Evolutionary conservation across 148 eudicot species (phyloP), one percentile per base, ranked within the genome.

Genomic region (Dianthus caryophyllus): DNA sequence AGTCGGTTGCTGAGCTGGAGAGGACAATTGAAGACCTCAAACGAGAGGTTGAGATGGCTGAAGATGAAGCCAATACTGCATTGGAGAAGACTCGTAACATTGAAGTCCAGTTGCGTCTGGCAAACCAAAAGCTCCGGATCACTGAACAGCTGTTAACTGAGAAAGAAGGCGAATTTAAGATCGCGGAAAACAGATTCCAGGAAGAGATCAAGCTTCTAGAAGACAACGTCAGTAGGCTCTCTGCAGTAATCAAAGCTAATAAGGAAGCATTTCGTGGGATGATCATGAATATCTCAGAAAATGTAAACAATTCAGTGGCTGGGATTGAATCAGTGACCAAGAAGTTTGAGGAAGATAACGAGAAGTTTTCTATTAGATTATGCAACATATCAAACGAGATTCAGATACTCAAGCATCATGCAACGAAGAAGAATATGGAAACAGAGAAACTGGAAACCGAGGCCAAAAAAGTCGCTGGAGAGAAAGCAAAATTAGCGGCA

Each of bases 91-190:
- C 88, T 70, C 78, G 92, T 13, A 84, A 33, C 0, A 79, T 80
- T 39, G 97, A 94, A 75, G 97, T 94, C 46, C 88, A 84, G 78
- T 90, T 83, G 27, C 90, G 99, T 1, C 61, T 94, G 43, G 61
- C 97, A 10, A 84, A 75, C 78, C 99, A 90, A 79, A 94, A 90
- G 75, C 90, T 94, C 26, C 78, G 90, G 43, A 80, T 94, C 54
- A 88, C 99, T 25, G 99, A 94, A 70, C 97, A 94, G 76, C 69
- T 88, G 53, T 59, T 86, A 64, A 75, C 69, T 11, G 96, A 90
- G 74, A 83, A 82, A 25, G 99, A 94, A 75, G 88, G 66, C 56
- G 73, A 51, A 60, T 79, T 83, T 66, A 76, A 41, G 69, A 68
- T 29, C 22, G 79, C 76, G 48, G 87, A 85, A 65, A 80, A 75